Evolutionary conservation across 805 yeast genomes (phyloP), one percentile per base, ranked within the genome.

Genomic region (Metschnikowia koreensis): DNA sequence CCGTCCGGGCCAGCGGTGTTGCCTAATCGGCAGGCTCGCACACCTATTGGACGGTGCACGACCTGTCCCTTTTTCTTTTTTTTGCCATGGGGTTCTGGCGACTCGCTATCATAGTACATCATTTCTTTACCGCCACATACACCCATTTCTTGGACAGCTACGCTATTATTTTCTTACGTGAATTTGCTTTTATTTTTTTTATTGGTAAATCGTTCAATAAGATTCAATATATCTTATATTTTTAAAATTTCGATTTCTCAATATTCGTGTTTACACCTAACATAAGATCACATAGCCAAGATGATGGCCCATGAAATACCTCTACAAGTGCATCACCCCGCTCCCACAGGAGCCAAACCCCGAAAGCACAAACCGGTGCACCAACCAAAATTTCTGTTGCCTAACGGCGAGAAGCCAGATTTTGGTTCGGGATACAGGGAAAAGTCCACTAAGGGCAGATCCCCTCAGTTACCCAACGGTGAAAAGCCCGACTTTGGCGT

Each of bases 241-340:
- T 46, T 34, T 33, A 26, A 34, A 7, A 22, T 40, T 46, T 29
- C 36, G 40, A 26, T 46, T 36, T 15, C 6, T 8, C 38, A n/a
- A 22, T 17, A 33, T 16, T 27, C 40, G 33, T 27, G 29, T 13
- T 34, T 15, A 29, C 29, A 40, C 41, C 37, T 22, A 39, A 38
- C 34, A 31, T n/a, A 34, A 48, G 44, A 40, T 29, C 31, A 27
- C 44, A 40, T 33, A 15, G 48, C 41, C 47, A 57, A 44, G 38
- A 58, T 58, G 61, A 56, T 58, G 58, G 59, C 69, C 12, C 75
- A 68, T 55, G 74, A 70, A 58, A 50, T 64, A 55, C 72, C 74
- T 37, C 47, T 60, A 52, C 57, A 61, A 38, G 59, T 63, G 47
- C 69, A 59, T 39, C 62, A 51, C 26, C 53, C 47, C 47, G 57